Conservation (phyloP, 345 rosid genomes). For the Brassica nigra region DNA sequence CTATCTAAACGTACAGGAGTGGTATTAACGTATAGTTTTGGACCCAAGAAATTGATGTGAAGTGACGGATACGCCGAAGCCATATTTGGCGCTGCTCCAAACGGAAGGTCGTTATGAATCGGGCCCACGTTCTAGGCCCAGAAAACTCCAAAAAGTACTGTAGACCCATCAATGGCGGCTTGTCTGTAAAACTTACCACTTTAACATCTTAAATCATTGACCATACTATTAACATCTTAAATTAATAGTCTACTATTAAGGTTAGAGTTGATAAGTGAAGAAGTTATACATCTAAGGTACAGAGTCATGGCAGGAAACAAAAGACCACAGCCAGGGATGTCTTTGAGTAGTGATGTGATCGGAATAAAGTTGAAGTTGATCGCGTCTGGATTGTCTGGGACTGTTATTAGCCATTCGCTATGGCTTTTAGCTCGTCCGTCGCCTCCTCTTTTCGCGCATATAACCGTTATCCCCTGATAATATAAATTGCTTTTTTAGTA, state of each 20-base stretch:
- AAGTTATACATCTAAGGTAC: slow-evolving; percentile 72
- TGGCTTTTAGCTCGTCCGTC: slow-evolving; percentile 55
- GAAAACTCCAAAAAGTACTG: slow-evolving; percentile 78
- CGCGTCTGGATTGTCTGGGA: slow-evolving; percentile 70
- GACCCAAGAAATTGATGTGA: slow-evolving; percentile 70
- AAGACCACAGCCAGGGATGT: slow-evolving; percentile 80
- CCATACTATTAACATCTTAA: background rate
- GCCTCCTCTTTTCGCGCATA: slow-evolving; percentile 77
- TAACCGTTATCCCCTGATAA: slow-evolving; percentile 76
- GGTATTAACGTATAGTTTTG: slow-evolving; percentile 82
- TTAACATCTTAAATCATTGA: background rate
- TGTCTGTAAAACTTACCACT: slow-evolving; percentile 54
- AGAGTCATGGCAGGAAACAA: slow-evolving; percentile 93
- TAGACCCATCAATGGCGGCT: slow-evolving; percentile 75
- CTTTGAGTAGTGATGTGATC: slow-evolving; percentile 78
- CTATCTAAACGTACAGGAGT: slow-evolving; percentile 50
- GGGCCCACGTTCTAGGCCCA: slow-evolving; percentile 89
- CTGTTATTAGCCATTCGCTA: slow-evolving; percentile 89
- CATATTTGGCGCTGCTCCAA: slow-evolving; percentile 73
- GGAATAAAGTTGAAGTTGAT: slow-evolving; percentile 75
- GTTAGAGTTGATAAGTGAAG: slow-evolving; percentile 15
- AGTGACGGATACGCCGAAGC: slow-evolving; percentile 62
- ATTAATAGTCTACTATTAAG: background rate
- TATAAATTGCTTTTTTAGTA: background rate
- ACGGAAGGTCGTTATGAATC: slow-evolving; percentile 81